Percentiles rank a stretch among this genome's conserved stretches.
Conservation (phyloP, 805 yeast genomes). For the Candida cerambycidarum region DNA sequence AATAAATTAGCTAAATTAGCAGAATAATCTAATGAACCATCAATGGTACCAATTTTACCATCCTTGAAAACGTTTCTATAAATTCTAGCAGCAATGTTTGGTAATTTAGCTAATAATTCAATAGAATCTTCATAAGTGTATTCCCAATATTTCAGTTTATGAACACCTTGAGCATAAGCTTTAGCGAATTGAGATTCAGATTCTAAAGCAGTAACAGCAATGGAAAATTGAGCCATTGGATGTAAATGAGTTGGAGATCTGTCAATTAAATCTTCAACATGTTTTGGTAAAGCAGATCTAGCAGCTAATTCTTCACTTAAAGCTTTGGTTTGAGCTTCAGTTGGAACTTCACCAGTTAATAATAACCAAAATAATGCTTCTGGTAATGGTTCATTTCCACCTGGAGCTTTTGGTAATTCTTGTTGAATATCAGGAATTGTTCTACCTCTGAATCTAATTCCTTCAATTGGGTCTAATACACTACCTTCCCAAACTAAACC, state of each 20-base stretch:
- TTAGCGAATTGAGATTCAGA: conserved; percentile 68
- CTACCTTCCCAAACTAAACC: conserved; percentile 81
- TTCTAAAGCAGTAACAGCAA: conserved; percentile 73
- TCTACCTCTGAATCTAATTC: conserved; percentile 76
- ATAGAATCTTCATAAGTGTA: conserved; percentile 70
- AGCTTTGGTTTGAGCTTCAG: conserved; percentile 55
- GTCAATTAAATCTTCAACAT: conserved; percentile 60
- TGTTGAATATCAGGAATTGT: conserved; percentile 72
- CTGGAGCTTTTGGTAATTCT: conserved; percentile 59
- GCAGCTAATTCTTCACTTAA: conserved; percentile 63
- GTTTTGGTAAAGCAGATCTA: conserved; percentile 63
- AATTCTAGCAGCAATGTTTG: conserved; percentile 71
- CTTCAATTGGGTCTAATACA: conserved; percentile 70
- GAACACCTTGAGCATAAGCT: conserved; percentile 69
- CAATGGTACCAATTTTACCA: conserved; percentile 58
- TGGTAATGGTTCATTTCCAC: conserved; percentile 65
- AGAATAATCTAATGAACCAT: conserved; percentile 63
- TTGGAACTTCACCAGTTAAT: conserved; percentile 71
- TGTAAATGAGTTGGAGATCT: conserved; percentile 66
- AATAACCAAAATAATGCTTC: conserved; percentile 78
- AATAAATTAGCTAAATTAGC: conserved; percentile 65
- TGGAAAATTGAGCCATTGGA: conserved; percentile 82
- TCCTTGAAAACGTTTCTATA: conserved; percentile 62
- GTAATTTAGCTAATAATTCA: conserved; percentile 69
- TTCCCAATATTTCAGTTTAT: conserved; percentile 74